Evolutionary conservation across 306 rosid genomes (phyloP).

Genomic region (Fragaria nilgerrensis): DNA sequence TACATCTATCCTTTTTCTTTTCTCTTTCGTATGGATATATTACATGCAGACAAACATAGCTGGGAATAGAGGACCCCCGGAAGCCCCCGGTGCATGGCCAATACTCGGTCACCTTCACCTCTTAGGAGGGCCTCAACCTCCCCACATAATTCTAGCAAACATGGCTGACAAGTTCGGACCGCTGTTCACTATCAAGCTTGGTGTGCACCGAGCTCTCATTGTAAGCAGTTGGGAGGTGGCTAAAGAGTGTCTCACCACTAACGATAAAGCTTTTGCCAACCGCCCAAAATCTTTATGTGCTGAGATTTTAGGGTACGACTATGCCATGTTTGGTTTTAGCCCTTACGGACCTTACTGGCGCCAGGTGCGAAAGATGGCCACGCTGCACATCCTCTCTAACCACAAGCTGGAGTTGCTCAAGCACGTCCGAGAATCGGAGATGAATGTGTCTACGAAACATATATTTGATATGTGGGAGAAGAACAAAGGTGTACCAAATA

Average conservation of each 20-base stretch:
- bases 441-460: conserved; percentile 2
- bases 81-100: not conserved
- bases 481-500: not conserved
- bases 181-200: not conserved
- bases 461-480: not conserved
- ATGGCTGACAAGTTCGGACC: not conserved
- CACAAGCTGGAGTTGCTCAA: conserved; percentile 11
- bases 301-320: not conserved
- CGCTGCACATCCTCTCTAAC: conserved; percentile 10
- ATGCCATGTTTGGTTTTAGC: not conserved
- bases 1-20: too few relatives aligned
- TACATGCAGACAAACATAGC: not conserved
- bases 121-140: not conserved
- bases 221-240: not conserved
- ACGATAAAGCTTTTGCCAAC: not conserved
- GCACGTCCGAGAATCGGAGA: conserved; percentile 8
- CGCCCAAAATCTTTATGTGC: not conserved
- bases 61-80: not conserved
- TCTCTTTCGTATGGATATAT: too few relatives aligned
- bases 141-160: not conserved
- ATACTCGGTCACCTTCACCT: not conserved
- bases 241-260: not conserved
- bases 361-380: not conserved
- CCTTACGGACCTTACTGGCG: not conserved
- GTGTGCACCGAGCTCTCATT: not conserved